Percentiles rank a stretch among this genome's conserved stretches.
Evolutionary conservation across 2,329 filamentous ascomycete genomes (phyloP).

Genomic region (Lachnellula arida): DNA sequence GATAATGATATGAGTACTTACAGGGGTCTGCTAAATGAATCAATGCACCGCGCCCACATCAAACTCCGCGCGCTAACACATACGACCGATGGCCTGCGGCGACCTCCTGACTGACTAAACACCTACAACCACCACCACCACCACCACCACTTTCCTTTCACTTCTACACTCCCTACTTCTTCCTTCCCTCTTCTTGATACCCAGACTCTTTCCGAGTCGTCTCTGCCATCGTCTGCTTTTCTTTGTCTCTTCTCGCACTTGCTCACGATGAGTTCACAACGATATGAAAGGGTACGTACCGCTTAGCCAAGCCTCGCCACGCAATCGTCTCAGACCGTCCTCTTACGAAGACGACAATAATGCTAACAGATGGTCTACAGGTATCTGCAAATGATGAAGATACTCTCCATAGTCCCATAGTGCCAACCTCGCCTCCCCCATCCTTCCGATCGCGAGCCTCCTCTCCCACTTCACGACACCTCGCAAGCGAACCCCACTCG

Average conservation of each 20-base stretch:
- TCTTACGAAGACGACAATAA: constrained; percentile 1
- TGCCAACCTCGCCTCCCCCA: constrained; percentile 57
- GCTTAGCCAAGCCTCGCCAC: constrained; percentile 17
- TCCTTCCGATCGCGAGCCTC: constrained; percentile 86
- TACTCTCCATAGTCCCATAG: constrained; percentile 32
- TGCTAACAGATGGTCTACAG: constrained; percentile 35
- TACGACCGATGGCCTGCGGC: neutral
- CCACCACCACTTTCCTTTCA: constrained; percentile 1
- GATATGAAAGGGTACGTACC: constrained; percentile 52
- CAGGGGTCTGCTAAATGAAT: neutral
- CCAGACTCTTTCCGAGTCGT: constrained; percentile 15
- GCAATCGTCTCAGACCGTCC: constrained; percentile 7
- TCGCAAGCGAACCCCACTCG: constrained; percentile 31
- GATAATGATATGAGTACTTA: neutral
- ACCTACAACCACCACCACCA: constrained; percentile 1
- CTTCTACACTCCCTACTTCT: constrained; percentile 6
- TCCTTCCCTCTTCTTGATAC: constrained; percentile 15
- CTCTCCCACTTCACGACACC: constrained; percentile 50
- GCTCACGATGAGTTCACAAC: constrained; percentile 31
- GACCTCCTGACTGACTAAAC: neutral
- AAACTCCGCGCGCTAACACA: neutral
- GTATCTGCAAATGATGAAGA: constrained; percentile 56
- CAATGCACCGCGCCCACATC: neutral
- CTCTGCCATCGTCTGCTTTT: constrained; percentile 6
- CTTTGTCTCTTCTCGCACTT: constrained; percentile 23